A percentile compares a stretch with the other conserved stretches of the same genome.
Conservation (phyloP, 352 stramenopile genomes). For the Globisporangium cystogenes region DNA sequence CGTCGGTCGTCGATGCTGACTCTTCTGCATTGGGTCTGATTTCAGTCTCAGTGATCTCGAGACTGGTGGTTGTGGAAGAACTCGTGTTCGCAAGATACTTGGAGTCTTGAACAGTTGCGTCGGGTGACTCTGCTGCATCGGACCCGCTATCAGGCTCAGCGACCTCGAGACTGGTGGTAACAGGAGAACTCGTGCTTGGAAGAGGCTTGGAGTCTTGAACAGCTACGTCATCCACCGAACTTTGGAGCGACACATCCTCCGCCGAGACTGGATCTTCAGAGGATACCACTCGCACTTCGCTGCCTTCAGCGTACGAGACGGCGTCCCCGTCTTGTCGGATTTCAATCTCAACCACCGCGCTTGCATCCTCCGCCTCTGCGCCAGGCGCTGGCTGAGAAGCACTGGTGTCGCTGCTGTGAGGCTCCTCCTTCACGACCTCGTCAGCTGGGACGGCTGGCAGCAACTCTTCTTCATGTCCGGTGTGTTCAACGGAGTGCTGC, state of each 20-base stretch:
- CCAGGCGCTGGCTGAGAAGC: neutral
- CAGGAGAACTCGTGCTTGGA: neutral
- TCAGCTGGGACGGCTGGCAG: neutral
- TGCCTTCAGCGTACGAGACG: neutral
- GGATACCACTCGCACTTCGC: neutral
- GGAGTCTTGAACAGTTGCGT: too few species aligned
- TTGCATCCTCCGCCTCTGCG: neutral
- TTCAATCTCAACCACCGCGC: slow-evolving; percentile 3
- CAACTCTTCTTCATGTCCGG: neutral
- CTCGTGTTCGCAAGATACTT: too few species aligned
- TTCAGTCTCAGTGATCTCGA: too few species aligned
- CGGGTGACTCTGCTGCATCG: neutral
- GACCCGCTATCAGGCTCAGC: neutral
- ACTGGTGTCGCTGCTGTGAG: neutral
- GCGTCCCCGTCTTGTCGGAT: neutral
- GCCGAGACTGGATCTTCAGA: neutral
- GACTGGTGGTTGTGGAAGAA: too few species aligned
- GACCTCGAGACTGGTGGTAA: neutral
- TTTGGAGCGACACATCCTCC: neutral
- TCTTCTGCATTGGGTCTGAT: too few species aligned
- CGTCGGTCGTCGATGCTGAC: neutral
- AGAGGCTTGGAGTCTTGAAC: neutral
- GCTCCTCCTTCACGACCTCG: neutral
- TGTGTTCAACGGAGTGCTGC: neutral
- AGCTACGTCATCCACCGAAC: neutral